Evolutionary conservation across 177 flowering plant genomes (phyloP), one percentile per base, ranked within the genome.

Genomic region (Vitis hybrid): DNA sequence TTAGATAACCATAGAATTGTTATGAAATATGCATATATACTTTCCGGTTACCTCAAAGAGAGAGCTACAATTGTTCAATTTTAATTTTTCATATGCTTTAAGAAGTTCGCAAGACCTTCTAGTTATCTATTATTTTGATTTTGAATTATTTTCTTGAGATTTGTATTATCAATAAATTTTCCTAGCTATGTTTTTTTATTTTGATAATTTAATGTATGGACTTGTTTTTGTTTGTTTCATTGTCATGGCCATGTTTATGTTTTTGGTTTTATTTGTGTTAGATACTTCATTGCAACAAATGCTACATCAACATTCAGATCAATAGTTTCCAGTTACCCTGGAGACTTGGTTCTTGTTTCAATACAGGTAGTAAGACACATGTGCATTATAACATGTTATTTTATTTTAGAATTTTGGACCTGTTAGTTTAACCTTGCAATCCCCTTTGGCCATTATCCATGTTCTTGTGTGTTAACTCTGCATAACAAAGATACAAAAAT

Each of bases 291-390:
- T 61, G 85, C 85, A 63, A 87, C 98, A 70, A 89, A 91, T 80
- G 98, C 97, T 53, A 90, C 97, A 22, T 84, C 93, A 63, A 84
- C 97, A 67, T 93, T 93, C 73, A 87, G 85, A 16, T 83, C 94
- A 49, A 91, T 93, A 68, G 82, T 91, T 74, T 88, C 93, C 12
- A 89, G 88, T 71, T 93, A 93, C 78, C 91, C 88, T 0, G 98
- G 97, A 73, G 69, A 85, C 16, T 59, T 93, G 77, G 76, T 79
- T 78, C 86, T 91, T 71, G 94, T 85, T 63, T 88, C 93, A 45
- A 82, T 93, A 72, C 95, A 86, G 94, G 98, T 93, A 79, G 52
- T 54, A 50, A 8, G 15, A 20, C 20, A 11, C 29, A 22, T 22
- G 22, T 34, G 39, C 39, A 5, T 34, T 34, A 34, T 34, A 34